These are phyloP conservation scores for Debaryomyces robertsiae DNA, from an alignment of 1,139 yeast species.

Conservation along the genomic window DNA sequence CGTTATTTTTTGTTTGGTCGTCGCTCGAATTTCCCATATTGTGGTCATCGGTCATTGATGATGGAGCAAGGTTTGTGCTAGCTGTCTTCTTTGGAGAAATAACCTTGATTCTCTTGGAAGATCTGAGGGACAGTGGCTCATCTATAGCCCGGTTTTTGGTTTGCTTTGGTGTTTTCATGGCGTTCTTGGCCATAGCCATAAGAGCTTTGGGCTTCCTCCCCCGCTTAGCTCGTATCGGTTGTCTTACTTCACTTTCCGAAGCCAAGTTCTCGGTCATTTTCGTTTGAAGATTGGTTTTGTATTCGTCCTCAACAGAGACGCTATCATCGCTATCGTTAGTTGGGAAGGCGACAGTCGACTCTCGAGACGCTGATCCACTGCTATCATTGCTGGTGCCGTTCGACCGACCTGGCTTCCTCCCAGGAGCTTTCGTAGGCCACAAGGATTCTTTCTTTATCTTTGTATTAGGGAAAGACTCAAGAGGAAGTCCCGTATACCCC, in stretches of 20 bases:
- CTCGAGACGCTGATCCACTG: constrained; percentile 6
- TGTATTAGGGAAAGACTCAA: constrained; percentile 61
- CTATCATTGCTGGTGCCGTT: constrained; percentile 5
- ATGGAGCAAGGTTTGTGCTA: constrained; percentile 32
- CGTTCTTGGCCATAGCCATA: constrained; percentile 17
- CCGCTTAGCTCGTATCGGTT: constrained; percentile 14
- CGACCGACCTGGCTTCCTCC: constrained; percentile 9
- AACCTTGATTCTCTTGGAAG: constrained; percentile 40
- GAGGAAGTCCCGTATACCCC: constrained; percentile 64
- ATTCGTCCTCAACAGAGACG: constrained; percentile 16
- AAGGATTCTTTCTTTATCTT: constrained; percentile 55
- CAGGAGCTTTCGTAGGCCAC: constrained; percentile 37
- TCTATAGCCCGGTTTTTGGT: constrained; percentile 13
- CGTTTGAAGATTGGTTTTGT: constrained; percentile 37
- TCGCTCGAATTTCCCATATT: constrained; percentile 18
- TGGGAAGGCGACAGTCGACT: constrained; percentile 1
- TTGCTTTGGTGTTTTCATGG: constrained; percentile 17
- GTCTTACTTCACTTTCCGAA: constrained; percentile 36
- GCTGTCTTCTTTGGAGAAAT: constrained; percentile 44
- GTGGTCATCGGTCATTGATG: constrained; percentile 16
- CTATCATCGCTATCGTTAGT: constrained; percentile 7
- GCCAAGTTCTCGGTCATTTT: constrained; percentile 34
- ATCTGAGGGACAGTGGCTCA: constrained; percentile 18
- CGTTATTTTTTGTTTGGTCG: constrained; percentile 55
- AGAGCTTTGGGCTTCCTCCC: constrained; percentile 11